Conservation (phyloP, 148 eudicot species). For the Selenicereus undatus region DNA sequence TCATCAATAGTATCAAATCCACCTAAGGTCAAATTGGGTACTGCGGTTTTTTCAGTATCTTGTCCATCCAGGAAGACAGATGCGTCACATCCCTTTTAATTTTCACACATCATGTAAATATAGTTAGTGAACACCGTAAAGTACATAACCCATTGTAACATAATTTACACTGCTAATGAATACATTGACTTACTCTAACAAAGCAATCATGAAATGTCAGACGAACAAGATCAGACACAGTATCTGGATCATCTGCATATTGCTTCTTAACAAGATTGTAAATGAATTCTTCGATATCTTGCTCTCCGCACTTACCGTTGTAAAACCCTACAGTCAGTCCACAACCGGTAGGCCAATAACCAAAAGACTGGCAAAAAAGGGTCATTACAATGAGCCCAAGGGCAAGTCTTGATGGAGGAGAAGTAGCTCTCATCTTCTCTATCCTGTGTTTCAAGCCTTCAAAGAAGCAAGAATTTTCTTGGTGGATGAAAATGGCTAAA, state of each 20-base stretch:
- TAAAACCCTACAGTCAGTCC: conserved; percentile 41
- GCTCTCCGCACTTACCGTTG: conserved; percentile 36
- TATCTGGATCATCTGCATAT: conserved; percentile 25
- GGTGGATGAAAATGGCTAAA: conserved; percentile 6
- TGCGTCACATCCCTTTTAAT: conserved; percentile 74
- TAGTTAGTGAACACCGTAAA: background rate
- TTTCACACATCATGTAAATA: background rate
- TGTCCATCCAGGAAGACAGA: conserved; percentile 53
- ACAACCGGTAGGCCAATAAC: background rate
- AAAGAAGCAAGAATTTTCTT: background rate
- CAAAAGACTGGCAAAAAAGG: conserved; percentile 35
- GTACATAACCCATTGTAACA: too few species aligned
- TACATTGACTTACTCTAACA: conserved; percentile 38
- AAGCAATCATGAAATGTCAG: conserved; percentile 59
- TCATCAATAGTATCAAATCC: conserved; percentile 49
- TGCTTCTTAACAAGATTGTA: conserved; percentile 20
- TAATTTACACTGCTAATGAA: background rate
- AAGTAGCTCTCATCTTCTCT: conserved; percentile 22
- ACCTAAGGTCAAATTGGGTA: conserved; percentile 39
- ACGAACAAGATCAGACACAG: conserved; percentile 42
- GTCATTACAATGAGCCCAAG: conserved; percentile 31
- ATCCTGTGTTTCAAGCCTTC: background rate
- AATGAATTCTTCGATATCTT: conserved; percentile 45
- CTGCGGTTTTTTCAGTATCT: conserved; percentile 41
- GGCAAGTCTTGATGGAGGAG: conserved; percentile 24